These are phyloP conservation scores for Immersiella caudata DNA, from an alignment of 495 filamentous ascomycete species.

Conservation along the genomic window DNA sequence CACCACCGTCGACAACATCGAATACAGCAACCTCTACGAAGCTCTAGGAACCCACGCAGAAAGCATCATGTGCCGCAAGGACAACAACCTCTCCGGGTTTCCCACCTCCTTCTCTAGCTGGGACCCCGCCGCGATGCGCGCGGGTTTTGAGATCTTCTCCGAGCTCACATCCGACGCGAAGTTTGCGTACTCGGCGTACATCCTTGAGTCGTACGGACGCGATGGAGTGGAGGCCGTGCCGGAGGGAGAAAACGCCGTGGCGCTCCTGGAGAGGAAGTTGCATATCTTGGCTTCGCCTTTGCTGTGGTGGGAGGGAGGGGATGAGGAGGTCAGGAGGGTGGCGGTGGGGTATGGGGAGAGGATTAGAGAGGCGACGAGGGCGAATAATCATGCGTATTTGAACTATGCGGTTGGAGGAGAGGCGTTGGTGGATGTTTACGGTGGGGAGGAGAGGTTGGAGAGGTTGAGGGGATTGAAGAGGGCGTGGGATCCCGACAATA, in stretches of 20 bases:
- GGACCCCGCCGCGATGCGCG: conserved; percentile 12
- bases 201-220: conserved; percentile 14
- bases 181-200: background rate
- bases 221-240: conserved; percentile 1
- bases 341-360: conserved; percentile 8
- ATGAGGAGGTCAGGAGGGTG: conserved; percentile 7
- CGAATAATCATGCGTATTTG: conserved; percentile 37
- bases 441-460: conserved; percentile 47
- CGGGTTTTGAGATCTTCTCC: conserved; percentile 8
- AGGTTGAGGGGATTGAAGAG: conserved; percentile 35
- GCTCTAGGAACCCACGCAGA: background rate
- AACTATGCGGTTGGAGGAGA: conserved; percentile 54
- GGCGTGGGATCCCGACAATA: conserved; percentile 45
- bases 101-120: background rate
- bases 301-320: conserved; percentile 11
- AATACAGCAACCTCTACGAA: background rate
- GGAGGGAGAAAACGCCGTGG: background rate
- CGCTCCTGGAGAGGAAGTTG: background rate
- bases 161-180: conserved; percentile 1
- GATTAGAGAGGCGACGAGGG: conserved; percentile 14
- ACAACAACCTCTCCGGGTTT: conserved; percentile 1
- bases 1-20: background rate
- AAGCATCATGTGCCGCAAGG: background rate
- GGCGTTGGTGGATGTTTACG: conserved; percentile 42
- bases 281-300: background rate